Conservation (phyloP, 2,329 filamentous ascomycete species). For the Venturia carpophila region DNA sequence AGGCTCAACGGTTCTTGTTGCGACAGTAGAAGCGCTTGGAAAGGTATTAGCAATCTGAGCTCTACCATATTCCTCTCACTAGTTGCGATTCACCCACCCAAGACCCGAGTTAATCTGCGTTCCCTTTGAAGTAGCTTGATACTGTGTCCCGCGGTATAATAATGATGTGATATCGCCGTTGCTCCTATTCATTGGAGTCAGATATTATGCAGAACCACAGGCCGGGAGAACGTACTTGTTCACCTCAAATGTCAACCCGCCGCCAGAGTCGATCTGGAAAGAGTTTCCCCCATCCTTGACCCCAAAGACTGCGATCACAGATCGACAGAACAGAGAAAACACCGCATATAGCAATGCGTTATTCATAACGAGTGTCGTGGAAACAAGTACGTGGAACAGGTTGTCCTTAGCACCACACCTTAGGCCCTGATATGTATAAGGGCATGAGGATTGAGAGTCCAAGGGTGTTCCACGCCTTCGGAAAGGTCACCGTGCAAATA, state of each 20-base stretch:
- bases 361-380: background rate
- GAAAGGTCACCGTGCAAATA: background rate
- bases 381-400: background rate
- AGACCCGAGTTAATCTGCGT: conserved; percentile 54
- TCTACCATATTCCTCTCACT: too few relatives aligned
- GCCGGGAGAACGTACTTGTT: background rate
- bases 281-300: conserved; percentile 14
- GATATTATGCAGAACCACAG: background rate
- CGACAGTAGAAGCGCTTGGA: conserved; percentile 23
- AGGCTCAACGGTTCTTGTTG: background rate
- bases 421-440: background rate
- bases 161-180: conserved; percentile 15
- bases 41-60: conserved; percentile 17
- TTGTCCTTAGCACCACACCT: background rate
- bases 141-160: conserved; percentile 4
- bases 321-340: background rate
- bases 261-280: conserved; percentile 10
- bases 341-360: background rate
- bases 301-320: background rate
- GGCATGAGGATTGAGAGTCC: background rate
- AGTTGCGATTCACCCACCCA: conserved; percentile 40
- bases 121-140: conserved; percentile 27
- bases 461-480: background rate
- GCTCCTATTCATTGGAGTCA: background rate
- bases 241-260: conserved; percentile 4